Evolutionary conservation across 805 yeast species (phyloP).

Genomic region (Wickerhamomyces canadensis): DNA sequence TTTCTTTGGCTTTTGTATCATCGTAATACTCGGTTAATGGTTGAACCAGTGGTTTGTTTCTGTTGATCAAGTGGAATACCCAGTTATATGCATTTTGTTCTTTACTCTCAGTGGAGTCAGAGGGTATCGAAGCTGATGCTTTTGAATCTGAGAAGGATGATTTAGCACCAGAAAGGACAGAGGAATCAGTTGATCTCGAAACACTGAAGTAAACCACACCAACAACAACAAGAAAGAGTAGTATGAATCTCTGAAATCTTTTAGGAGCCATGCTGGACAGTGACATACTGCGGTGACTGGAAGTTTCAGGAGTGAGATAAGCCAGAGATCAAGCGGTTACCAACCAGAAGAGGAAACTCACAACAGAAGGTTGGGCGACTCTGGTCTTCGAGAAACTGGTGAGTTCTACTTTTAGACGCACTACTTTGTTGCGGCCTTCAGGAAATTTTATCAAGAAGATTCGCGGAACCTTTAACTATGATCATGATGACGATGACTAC

Average conservation of each 20-base stretch:
- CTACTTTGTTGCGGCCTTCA: no score
- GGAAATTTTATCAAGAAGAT: no score
- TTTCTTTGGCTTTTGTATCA: slow-evolving; percentile 37
- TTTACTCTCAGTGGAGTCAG: no score
- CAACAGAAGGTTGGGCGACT: no score
- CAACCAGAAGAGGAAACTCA: no score
- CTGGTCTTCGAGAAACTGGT: no score
- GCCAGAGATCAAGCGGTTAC: no score
- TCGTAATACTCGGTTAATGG: slow-evolving; percentile 39
- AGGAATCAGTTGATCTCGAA: neutral
- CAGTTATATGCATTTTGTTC: slow-evolving; percentile 16
- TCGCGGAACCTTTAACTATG: no score
- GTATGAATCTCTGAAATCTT: slow-evolving; percentile 2
- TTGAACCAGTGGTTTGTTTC: slow-evolving; percentile 31
- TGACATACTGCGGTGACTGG: neutral
- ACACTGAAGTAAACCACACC: neutral
- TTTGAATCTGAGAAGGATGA: neutral
- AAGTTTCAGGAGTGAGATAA: neutral
- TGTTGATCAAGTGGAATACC: slow-evolving; percentile 24
- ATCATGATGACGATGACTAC: no score
- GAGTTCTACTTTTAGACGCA: no score
- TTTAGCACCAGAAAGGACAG: no score
- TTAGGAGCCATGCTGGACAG: neutral
- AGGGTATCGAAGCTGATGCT: no score
- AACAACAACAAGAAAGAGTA: neutral